Evolutionary conservation across 208 protist genomes (phyloP).

Genomic region (Crithidia fasciculata): DNA sequence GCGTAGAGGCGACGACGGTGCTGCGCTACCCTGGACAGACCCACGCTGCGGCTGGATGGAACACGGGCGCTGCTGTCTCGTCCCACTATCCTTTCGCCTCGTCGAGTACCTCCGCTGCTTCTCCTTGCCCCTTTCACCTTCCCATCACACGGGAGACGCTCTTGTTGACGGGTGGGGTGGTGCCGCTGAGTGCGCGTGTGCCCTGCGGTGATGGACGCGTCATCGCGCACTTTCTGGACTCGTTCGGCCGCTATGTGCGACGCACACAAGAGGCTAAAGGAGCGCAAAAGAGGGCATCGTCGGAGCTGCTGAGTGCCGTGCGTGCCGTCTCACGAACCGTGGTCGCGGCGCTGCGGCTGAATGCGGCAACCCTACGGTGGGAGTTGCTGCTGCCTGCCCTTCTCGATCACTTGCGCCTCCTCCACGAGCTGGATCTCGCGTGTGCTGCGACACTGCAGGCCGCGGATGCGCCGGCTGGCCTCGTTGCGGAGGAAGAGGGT

Average conservation of each 20-base stretch:
- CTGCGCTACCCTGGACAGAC: constrained; percentile 64
- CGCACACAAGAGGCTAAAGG: background rate
- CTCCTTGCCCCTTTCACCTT: constrained; percentile 13
- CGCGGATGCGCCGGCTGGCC: background rate
- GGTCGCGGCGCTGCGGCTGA: constrained; percentile 27
- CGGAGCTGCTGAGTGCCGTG: constrained; percentile 11
- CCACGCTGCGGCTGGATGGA: constrained; percentile 7
- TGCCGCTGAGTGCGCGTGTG: constrained; percentile 78
- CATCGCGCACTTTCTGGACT: constrained; percentile 43
- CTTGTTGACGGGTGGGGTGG: constrained; percentile 77
- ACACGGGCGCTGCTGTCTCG: no score
- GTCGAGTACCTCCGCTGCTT: no score
- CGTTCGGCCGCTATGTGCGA: constrained; percentile 32
- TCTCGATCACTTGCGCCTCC: constrained; percentile 19
- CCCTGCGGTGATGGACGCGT: constrained; percentile 53
- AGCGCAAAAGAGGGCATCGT: background rate
- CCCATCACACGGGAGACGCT: constrained; percentile 71
- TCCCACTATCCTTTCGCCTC: no score
- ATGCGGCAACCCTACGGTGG: constrained; percentile 33
- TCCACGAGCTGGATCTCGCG: constrained; percentile 22
- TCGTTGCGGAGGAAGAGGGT: background rate
- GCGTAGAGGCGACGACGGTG: constrained; percentile 61
- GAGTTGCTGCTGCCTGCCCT: constrained; percentile 35
- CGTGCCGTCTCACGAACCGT: constrained; percentile 26
- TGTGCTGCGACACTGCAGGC: background rate